Evolutionary conservation across 352 stramenopile species (phyloP).

Genomic region (Phytophthora capsici): DNA sequence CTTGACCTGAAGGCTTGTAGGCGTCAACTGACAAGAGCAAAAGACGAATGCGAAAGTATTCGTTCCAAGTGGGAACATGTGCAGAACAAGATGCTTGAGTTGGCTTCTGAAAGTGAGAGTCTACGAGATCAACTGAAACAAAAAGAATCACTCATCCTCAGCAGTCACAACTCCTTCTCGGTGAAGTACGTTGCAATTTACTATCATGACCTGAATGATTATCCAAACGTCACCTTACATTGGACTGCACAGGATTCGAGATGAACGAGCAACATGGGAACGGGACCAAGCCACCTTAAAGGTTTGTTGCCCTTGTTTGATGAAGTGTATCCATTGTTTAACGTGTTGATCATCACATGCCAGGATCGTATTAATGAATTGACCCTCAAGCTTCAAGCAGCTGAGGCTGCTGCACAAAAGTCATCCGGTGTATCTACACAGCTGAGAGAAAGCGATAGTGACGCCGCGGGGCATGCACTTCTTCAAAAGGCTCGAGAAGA

Average conservation of each 20-base stretch:
- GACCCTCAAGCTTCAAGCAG: slow-evolving; percentile 60
- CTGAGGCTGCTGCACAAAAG: slow-evolving; percentile 49
- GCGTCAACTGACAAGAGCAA: slow-evolving; percentile 49
- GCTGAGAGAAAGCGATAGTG: slow-evolving; percentile 32
- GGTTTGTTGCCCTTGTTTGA: slow-evolving; percentile 23
- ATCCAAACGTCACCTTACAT: too few relatives aligned
- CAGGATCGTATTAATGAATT: slow-evolving; percentile 64
- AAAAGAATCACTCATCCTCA: slow-evolving; percentile 69
- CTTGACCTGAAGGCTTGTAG: slow-evolving; percentile 62
- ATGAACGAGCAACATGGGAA: slow-evolving; percentile 63
- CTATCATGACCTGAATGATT: too few relatives aligned
- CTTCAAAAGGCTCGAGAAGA: slow-evolving; percentile 53
- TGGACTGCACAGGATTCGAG: slow-evolving; percentile 46
- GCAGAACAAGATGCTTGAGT: slow-evolving; percentile 64
- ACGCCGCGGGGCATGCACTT: slow-evolving; percentile 20
- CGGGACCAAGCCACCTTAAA: slow-evolving; percentile 54
- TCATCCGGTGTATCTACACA: slow-evolving; percentile 19
- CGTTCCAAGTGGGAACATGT: slow-evolving; percentile 57
- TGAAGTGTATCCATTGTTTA: not conserved
- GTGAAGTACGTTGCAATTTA: slow-evolving; percentile 46
- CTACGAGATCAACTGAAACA: slow-evolving; percentile 79
- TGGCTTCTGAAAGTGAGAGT: slow-evolving; percentile 57
- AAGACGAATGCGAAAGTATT: slow-evolving; percentile 60
- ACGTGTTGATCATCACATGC: not conserved
- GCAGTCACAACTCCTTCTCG: slow-evolving; percentile 60